These are phyloP conservation scores for Tubosaeta sp. DNA, from an alignment of 768 basidiomycete genomes.

Conservation along the genomic window DNA sequence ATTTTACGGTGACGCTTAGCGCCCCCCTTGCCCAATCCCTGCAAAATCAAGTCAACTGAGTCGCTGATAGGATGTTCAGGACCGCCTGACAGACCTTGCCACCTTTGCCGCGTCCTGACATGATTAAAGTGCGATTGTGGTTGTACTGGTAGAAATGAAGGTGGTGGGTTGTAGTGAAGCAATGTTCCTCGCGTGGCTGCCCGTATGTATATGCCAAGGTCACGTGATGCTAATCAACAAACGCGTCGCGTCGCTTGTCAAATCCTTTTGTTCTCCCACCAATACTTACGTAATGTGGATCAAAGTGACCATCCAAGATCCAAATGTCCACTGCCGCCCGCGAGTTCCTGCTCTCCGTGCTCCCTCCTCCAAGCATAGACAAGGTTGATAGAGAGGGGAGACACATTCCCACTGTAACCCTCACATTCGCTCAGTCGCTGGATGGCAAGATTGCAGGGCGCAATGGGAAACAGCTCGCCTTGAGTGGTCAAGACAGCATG, in stretches of 20 bases:
- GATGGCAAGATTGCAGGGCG: conserved; percentile 86
- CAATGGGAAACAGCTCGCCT: conserved; percentile 65
- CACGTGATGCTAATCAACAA: not conserved
- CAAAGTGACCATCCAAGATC: too few species aligned
- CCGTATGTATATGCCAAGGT: not conserved
- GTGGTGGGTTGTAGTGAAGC: not conserved
- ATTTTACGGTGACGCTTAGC: conserved; percentile 47
- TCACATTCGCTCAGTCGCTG: conserved; percentile 82
- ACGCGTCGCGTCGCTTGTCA: not conserved
- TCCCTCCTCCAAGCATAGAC: conserved; percentile 13
- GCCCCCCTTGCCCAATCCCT: conserved; percentile 29
- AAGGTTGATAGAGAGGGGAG: conserved; percentile 12
- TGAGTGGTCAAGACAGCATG: conserved; percentile 87
- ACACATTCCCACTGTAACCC: conserved; percentile 59
- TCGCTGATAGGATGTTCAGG: too few species aligned
- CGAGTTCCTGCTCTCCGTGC: conserved; percentile 29
- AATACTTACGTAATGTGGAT: too few species aligned
- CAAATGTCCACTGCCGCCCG: conserved; percentile 1
- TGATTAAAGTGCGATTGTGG: not conserved
- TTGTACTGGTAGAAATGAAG: not conserved
- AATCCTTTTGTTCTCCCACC: too few species aligned
- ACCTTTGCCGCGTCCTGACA: too few species aligned
- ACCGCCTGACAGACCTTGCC: too few species aligned
- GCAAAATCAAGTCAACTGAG: too few species aligned
- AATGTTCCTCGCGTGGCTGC: not conserved